These are phyloP conservation scores for Naganishia sp. DNA, from an alignment of 1,284 basidiomycete genomes.

Conservation along the genomic window DNA sequence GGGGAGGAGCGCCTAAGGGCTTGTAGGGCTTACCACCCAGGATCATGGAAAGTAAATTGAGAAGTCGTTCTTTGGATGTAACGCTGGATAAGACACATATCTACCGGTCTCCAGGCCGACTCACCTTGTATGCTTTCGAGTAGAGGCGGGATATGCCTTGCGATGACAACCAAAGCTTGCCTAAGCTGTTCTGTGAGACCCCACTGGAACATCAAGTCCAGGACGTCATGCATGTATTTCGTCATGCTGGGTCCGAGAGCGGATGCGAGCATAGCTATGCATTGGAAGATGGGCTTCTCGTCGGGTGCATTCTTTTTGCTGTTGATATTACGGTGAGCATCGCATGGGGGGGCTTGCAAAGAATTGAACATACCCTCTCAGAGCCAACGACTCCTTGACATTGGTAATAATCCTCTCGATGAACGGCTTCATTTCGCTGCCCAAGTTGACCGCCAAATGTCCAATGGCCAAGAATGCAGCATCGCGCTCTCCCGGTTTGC, in stretches of 20 bases:
- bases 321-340: slow-evolving; percentile 22
- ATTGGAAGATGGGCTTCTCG: slow-evolving; percentile 97
- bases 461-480: slow-evolving; percentile 98
- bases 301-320: slow-evolving; percentile 91
- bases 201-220: slow-evolving; percentile 95
- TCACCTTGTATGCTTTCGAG: slow-evolving; percentile 88
- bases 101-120: slow-evolving; percentile 29
- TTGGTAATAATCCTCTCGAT: slow-evolving; percentile 88
- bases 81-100: background rate
- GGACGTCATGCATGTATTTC: slow-evolving; percentile 90
- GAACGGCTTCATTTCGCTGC: slow-evolving; percentile 93
- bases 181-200: slow-evolving; percentile 88
- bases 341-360: background rate
- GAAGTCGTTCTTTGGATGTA: slow-evolving; percentile 66
- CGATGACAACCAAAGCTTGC: slow-evolving; percentile 82
- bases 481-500: slow-evolving; percentile 84
- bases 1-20: slow-evolving; percentile 69
- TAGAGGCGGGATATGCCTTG: slow-evolving; percentile 84
- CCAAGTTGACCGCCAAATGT: slow-evolving; percentile 87
- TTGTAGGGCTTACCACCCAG: slow-evolving; percentile 81
- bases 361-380: slow-evolving; percentile 66
- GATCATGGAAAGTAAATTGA: slow-evolving; percentile 78
- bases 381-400: slow-evolving; percentile 84
- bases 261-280: slow-evolving; percentile 91
- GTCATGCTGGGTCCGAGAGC: slow-evolving; percentile 96